Percentiles rank a stretch among this genome's conserved stretches.
phyloP scores from a whole-genome alignment of 768 basidiomycete species.

The Mycena kentingensis region DNA sequence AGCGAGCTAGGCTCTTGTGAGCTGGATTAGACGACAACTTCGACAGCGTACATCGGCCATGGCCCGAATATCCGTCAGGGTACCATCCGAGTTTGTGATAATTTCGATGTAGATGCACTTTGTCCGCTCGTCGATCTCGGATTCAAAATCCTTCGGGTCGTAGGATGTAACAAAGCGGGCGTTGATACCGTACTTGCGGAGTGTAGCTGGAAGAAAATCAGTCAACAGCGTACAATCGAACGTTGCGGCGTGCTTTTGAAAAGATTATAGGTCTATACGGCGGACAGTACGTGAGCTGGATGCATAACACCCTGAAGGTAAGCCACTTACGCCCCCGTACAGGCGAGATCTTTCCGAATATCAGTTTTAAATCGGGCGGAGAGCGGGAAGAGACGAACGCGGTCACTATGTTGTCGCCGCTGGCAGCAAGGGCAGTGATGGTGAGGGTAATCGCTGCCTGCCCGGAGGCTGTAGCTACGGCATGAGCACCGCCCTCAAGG shows the following conservation, averaged over 20 bases:
- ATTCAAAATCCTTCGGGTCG: constrained; percentile 41
- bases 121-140: constrained; percentile 53
- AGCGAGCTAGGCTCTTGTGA: constrained; percentile 39
- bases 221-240: background rate
- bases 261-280: background rate
- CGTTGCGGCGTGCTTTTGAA: background rate
- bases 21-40: background rate
- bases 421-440: constrained; percentile 37
- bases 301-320: too few species aligned
- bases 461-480: constrained; percentile 52
- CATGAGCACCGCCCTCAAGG: constrained; percentile 54
- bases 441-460: constrained; percentile 54
- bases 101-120: constrained; percentile 53
- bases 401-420: constrained; percentile 58
- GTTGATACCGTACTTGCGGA: constrained; percentile 44
- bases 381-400: constrained; percentile 34
- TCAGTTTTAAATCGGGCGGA: background rate
- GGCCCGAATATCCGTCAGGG: constrained; percentile 47
- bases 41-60: constrained; percentile 44
- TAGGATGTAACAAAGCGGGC: constrained; percentile 45
- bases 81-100: constrained; percentile 57
- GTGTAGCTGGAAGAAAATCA: constrained; percentile 30
- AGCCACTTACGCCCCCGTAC: background rate
- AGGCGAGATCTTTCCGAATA: background rate
- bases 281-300: background rate